Conservation (phyloP, 352 stramenopile species). For the Phytophthora foliorum region DNA sequence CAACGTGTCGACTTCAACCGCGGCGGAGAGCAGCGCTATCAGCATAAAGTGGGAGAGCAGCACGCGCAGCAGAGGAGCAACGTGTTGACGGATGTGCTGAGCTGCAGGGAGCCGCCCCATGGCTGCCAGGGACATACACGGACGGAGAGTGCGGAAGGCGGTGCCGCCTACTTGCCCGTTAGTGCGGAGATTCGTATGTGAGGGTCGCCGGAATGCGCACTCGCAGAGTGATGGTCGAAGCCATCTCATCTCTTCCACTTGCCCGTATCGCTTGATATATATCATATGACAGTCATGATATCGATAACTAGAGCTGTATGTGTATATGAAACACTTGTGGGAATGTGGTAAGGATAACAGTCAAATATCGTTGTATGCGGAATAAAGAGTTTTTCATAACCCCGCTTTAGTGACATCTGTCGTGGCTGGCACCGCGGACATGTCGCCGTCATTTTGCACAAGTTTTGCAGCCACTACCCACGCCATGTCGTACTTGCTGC, state of each 20-base stretch:
- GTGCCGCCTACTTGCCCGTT: neutral
- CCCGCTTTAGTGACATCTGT: constrained; percentile 18
- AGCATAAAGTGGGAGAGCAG: constrained; percentile 17
- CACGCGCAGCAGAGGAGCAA: neutral
- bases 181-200: constrained; percentile 28
- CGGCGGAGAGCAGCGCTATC: neutral
- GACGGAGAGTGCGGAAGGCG: neutral
- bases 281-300: neutral
- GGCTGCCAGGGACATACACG: neutral
- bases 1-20: constrained; percentile 16
- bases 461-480: constrained; percentile 9
- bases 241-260: constrained; percentile 19
- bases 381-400: neutral
- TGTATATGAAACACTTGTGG: neutral
- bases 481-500: constrained; percentile 97
- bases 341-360: neutral
- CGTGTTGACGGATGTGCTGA: neutral
- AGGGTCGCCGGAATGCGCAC: constrained; percentile 15
- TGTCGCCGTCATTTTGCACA: neutral
- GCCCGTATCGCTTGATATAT: neutral
- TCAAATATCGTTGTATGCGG: neutral
- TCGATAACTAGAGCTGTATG: neutral
- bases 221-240: constrained; percentile 35
- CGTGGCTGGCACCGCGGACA: constrained; percentile 1
- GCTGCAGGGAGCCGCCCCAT: constrained; percentile 12